phyloP scores from a whole-genome alignment of 1,139 yeast genomes.

The Hyphopichia khmerensis region DNA sequence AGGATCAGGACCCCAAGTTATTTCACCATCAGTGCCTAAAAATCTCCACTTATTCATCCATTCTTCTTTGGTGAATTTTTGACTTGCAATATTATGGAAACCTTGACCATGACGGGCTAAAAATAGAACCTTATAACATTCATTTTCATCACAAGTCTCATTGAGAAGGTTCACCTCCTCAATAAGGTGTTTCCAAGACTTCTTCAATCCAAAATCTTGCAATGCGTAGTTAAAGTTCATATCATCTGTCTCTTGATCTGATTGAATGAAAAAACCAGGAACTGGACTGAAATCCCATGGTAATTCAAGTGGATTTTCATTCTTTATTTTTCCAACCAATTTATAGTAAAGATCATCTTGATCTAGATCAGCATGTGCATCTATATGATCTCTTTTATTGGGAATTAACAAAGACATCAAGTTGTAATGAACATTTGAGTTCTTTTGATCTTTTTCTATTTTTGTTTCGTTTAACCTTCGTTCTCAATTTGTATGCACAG shows the following conservation, averaged over 20 bases:
- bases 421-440: too few relatives aligned
- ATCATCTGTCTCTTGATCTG: constrained; percentile 46
- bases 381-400: constrained; percentile 28
- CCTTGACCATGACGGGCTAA: constrained; percentile 83
- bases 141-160: constrained; percentile 24
- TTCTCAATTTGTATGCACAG: too few relatives aligned
- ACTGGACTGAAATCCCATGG: constrained; percentile 47
- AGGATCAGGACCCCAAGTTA: constrained; percentile 71
- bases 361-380: constrained; percentile 37
- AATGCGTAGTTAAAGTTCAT: constrained; percentile 43
- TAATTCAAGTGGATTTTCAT: constrained; percentile 8
- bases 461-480: too few relatives aligned
- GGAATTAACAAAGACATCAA: constrained; percentile 32
- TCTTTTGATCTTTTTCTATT: too few relatives aligned
- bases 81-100: constrained; percentile 62
- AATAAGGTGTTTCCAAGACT: constrained; percentile 47
- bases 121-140: constrained; percentile 53
- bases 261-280: constrained; percentile 53
- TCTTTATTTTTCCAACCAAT: constrained; percentile 14
- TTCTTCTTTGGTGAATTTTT: constrained; percentile 51
- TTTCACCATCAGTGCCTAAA: constrained; percentile 53
- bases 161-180: constrained; percentile 37
- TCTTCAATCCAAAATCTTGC: constrained; percentile 47
- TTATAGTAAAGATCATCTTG: constrained; percentile 26
- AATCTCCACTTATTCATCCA: constrained; percentile 66